phyloP scores from a whole-genome alignment of 345 rosid species.

The Erucastrum elatum region DNA sequence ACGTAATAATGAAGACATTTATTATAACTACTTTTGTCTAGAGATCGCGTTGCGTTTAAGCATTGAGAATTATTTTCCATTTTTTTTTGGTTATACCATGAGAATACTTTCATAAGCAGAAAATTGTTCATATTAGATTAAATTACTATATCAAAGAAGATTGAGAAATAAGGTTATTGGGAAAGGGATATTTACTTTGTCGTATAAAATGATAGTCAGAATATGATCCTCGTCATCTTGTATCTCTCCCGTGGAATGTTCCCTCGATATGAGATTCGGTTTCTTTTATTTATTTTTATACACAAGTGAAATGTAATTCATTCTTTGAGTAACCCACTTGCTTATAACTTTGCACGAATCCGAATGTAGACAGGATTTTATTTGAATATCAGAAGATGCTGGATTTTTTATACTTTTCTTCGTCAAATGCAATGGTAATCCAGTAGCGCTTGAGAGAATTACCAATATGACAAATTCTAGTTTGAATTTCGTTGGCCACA shows the following conservation, averaged over 20 bases:
- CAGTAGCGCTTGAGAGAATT: no score
- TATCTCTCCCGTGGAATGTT: conserved; percentile 19
- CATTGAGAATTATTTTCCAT: conserved; percentile 14
- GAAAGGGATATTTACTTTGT: conserved; percentile 17
- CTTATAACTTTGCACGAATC: conserved; percentile 22
- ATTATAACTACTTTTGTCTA: neutral
- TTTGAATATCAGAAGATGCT: conserved; percentile 19
- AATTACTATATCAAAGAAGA: conserved; percentile 4
- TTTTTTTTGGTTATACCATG: neutral
- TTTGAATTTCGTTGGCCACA: no score
- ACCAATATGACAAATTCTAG: no score
- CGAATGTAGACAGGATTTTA: conserved; percentile 21
- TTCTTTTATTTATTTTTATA: conserved; percentile 10
- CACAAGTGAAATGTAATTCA: neutral
- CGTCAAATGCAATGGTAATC: neutral
- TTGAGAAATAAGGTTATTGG: conserved; percentile 23
- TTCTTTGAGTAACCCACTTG: conserved; percentile 18
- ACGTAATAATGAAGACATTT: no score
- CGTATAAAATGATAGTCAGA: conserved; percentile 28
- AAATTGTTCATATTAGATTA: neutral
- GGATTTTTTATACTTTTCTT: neutral
- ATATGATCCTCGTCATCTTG: conserved; percentile 32
- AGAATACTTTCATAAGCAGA: conserved; percentile 16
- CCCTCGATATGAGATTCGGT: conserved; percentile 11
- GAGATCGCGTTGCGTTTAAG: conserved; percentile 37